Conservation (phyloP, 257 asterid species). For the Gynochthodes officinalis region DNA sequence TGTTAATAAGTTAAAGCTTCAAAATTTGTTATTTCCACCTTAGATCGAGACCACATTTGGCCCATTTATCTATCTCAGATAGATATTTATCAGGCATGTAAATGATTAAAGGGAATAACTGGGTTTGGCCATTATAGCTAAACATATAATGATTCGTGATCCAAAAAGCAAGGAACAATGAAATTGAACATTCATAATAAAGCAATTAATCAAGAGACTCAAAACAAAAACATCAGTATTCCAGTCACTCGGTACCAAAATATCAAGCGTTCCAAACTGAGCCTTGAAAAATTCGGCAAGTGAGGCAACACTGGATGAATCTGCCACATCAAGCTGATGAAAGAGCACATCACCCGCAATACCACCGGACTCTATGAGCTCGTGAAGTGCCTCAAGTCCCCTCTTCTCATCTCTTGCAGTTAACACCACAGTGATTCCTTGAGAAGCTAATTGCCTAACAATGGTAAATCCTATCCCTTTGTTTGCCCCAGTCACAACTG, state of each 20-base stretch:
- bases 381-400: slow-evolving; percentile 40
- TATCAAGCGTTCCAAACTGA: slow-evolving; percentile 46
- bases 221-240: background rate
- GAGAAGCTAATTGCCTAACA: slow-evolving; percentile 35
- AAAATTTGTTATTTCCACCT: no score
- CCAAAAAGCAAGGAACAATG: background rate
- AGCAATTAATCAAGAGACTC: background rate
- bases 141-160: no score
- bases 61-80: background rate
- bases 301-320: slow-evolving; percentile 28
- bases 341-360: slow-evolving; percentile 31
- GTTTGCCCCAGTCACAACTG: slow-evolving; percentile 51
- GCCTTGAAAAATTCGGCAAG: slow-evolving; percentile 35
- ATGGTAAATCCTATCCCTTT: slow-evolving; percentile 50
- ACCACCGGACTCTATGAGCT: slow-evolving; percentile 22
- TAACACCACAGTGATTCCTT: slow-evolving; percentile 39
- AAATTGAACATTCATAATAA: background rate
- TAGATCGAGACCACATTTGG: background rate
- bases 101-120: no score
- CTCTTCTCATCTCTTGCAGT: slow-evolving; percentile 44
- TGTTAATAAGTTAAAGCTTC: background rate
- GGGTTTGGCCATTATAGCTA: no score
- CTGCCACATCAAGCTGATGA: slow-evolving; percentile 52
- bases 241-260: slow-evolving; percentile 39
- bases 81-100: background rate